Evolutionary conservation across 345 rosid genomes (phyloP).

Genomic region (Hevea brasiliensis): DNA sequence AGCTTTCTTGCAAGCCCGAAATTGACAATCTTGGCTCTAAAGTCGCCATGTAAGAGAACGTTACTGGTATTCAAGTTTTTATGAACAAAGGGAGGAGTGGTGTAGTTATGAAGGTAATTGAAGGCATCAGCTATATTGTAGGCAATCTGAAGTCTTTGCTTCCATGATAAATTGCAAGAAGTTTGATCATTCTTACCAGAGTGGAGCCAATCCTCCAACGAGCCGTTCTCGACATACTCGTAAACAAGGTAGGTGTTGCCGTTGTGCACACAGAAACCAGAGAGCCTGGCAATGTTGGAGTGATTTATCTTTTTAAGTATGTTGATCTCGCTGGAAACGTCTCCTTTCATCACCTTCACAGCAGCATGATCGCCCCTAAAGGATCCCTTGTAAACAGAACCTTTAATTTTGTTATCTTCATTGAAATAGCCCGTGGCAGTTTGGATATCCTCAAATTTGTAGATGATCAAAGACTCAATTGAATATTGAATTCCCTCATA

Average conservation of each 20-base stretch:
- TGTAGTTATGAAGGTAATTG: slow-evolving; percentile 71
- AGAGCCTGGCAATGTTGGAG: slow-evolving; percentile 72
- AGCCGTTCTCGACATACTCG: slow-evolving; percentile 68
- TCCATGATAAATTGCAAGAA: slow-evolving; percentile 48
- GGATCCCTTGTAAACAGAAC: slow-evolving; percentile 64
- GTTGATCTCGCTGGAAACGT: slow-evolving; percentile 73
- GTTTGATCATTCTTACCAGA: slow-evolving; percentile 10
- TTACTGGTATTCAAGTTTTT: slow-evolving; percentile 77
- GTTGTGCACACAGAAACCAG: slow-evolving; percentile 74
- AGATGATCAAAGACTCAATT: slow-evolving; percentile 56
- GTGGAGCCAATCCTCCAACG: slow-evolving; percentile 66
- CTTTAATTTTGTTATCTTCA: slow-evolving; percentile 56
- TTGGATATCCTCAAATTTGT: slow-evolving; percentile 57
- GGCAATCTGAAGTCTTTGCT: slow-evolving; percentile 74
- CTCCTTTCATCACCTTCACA: slow-evolving; percentile 72
- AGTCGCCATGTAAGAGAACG: slow-evolving; percentile 63
- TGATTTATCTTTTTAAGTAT: slow-evolving; percentile 73
- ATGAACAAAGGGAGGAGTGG: slow-evolving; percentile 70
- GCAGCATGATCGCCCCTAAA: slow-evolving; percentile 75
- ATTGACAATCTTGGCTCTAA: slow-evolving; percentile 72
- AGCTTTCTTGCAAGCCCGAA: slow-evolving; percentile 71
- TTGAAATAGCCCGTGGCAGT: slow-evolving; percentile 58
- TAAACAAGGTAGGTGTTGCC: slow-evolving; percentile 79
- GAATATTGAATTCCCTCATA: slow-evolving; percentile 47
- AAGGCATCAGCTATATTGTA: slow-evolving; percentile 67